Evolutionary conservation across 257 asterid species (phyloP), one percentile per base, ranked within the genome.

Genomic region (Salvia splendens): DNA sequence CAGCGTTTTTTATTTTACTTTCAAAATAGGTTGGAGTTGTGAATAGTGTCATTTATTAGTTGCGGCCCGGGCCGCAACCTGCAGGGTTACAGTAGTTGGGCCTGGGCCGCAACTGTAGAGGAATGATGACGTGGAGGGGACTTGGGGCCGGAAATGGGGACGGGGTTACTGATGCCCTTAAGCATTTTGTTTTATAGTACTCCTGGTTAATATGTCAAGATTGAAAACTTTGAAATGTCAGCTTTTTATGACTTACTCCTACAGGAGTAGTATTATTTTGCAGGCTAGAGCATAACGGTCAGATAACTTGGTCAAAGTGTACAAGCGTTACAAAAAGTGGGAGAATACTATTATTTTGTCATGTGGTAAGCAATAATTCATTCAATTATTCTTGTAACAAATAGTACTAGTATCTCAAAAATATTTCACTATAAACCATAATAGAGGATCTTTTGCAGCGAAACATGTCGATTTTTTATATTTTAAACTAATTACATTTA

Each of bases 221-320:
- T 50, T 50, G 61, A 36, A 65, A 50, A 38, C 30, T 43, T 46
- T 56, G 66, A 57, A 17, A 57, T 6, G 49, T 36, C 50, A 17
- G 32, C 11, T 2, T 61, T 38, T 71, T 64, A 24, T 24, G 46
- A 64, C 61, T 20, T 30, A 16, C 1, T 15, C 45, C 2, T 24
- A 24, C 2, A 24, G n/a, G n/a, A n/a, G n/a, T n/a, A n/a, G n/a
- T n/a, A n/a, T n/a, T 41, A 1, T 8, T 10, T 8, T 15, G 9
- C 3, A 12, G 38, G 36, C 49, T 24, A 41, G 50, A 33, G 33
- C 64, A 40, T 38, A 46, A 57, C 68, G 64, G 63, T 62, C 63
- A 40, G 56, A 15, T 65, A 57, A 32, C 33, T 47, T 65, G 63
- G 77, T 65, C 73, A 73, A 73, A 57, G 12, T 10, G 8, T 20